Conservation (phyloP, 805 yeast genomes). For the Spathaspora passalidarum region DNA sequence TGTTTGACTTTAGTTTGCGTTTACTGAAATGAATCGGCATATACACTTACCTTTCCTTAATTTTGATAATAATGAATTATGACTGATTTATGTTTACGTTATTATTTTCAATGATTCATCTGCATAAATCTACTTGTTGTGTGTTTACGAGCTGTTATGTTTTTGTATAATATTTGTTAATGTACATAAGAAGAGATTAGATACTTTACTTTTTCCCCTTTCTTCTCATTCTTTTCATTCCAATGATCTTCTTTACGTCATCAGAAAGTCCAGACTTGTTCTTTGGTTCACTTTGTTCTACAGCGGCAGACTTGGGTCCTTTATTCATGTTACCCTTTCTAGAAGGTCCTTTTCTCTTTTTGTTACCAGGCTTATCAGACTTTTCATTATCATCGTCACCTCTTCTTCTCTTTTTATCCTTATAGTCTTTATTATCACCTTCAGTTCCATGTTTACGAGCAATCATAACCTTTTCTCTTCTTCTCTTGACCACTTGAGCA, state of each 20-base stretch:
- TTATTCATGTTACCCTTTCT: conserved; percentile 47
- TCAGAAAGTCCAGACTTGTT: conserved; percentile 42
- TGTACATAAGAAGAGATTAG: neutral
- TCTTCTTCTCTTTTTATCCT: conserved; percentile 23
- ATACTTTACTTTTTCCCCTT: conserved; percentile 32
- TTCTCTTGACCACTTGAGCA: conserved; percentile 88
- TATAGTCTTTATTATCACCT: conserved; percentile 11
- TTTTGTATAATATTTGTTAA: conserved; percentile 1
- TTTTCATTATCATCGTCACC: conserved; percentile 15
- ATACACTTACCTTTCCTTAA: neutral
- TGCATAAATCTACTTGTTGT: neutral
- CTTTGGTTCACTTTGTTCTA: conserved; percentile 16
- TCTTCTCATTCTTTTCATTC: conserved; percentile 65
- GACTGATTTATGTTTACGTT: conserved; percentile 1
- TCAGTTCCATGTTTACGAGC: conserved; percentile 29
- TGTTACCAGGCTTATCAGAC: conserved; percentile 18
- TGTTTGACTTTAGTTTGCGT: neutral
- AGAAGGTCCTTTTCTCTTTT: conserved; percentile 27
- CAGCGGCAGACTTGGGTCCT: conserved; percentile 22
- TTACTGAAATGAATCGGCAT: neutral
- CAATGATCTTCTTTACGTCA: conserved; percentile 61
- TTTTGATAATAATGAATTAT: conserved; percentile 6
- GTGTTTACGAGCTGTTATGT: neutral
- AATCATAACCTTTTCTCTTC: conserved; percentile 62
- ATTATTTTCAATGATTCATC: neutral